phyloP scores from a whole-genome alignment of 73 alveolate genomes.

The Paramecium bursaria region DNA sequence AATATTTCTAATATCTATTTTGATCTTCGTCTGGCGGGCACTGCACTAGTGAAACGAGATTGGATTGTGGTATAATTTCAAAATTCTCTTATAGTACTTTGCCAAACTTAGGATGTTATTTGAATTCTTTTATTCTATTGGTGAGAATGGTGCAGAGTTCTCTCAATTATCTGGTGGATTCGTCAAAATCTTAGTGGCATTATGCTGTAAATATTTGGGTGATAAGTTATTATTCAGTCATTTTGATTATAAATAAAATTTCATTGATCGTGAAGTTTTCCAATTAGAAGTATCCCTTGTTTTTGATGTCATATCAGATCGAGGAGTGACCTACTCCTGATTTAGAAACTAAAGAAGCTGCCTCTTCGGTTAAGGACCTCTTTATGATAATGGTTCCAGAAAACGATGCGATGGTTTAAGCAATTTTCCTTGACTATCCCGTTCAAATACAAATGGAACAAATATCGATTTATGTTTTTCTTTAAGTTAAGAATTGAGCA shows the following conservation, averaged over 20 bases:
- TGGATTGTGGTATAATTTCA: slow-evolving; percentile 27
- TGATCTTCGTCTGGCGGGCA: slow-evolving; percentile 35
- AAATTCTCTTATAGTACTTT: slow-evolving; percentile 31
- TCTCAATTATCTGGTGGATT: not conserved
- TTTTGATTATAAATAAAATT: slow-evolving; percentile 3
- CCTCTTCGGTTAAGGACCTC: no score
- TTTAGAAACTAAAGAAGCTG: no score
- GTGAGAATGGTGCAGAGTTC: slow-evolving; percentile 3
- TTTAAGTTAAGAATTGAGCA: not conserved
- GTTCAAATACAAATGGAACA: slow-evolving; percentile 9
- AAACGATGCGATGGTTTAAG: not conserved
- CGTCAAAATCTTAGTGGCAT: slow-evolving; percentile 54
- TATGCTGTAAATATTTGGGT: slow-evolving; percentile 32
- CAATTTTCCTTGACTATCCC: not conserved
- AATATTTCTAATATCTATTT: slow-evolving; percentile 21
- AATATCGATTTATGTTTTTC: slow-evolving; percentile 4
- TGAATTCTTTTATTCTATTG: slow-evolving; percentile 23
- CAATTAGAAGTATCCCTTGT: not conserved
- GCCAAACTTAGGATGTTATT: slow-evolving; percentile 27
- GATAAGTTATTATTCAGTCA: not conserved
- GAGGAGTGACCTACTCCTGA: no score
- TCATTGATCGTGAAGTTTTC: slow-evolving; percentile 1
- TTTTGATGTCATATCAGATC: not conserved
- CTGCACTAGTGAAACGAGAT: not conserved
- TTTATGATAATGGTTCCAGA: no score